Evolutionary conservation across 2,329 filamentous ascomycete species (phyloP), one percentile per base, ranked within the genome.

Genomic region (Verticillium klebahnii): DNA sequence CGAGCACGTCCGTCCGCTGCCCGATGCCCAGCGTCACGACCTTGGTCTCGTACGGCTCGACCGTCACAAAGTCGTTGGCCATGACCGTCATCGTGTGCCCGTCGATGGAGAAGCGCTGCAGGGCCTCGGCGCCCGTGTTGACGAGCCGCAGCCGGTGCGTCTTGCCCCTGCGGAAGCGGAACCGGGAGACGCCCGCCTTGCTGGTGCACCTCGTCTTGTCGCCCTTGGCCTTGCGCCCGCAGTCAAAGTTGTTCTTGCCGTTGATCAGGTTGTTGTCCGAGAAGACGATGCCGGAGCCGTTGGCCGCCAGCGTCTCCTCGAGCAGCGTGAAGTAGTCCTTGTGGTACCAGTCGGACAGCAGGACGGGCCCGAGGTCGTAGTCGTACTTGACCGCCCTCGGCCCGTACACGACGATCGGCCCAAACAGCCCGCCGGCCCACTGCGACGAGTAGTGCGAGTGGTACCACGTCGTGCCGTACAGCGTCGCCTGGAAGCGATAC

Each of bases 291-390:
- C 34, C 34, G 9, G 34, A 36, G 34, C 34, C 34, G 34, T 36
- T 36, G 9, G 34, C 34, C 34, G 34, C 34, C 67, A 67, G 64
- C 34, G 86, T 87, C 54, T 92, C 84, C 60, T 89, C 76, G 56
- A 87, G 80, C 31, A 75, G 82, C 67, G 88, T 85, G 45, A 85
- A 85, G 85, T 85, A 88, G 71, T 87, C 82, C 19, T 83, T 87
- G 52, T 81, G 76, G 70, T 82, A 83, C 77, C 81, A 86, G 65
- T 87, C 85, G 8, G 76, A 78, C 50, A 87, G 74, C 6, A 79
- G 77, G 6, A 83, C 78, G 6, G 66, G 61, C 1, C 88, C 88
- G 0, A 89, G 75, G 67, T 91, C 88, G 52, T 82, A 78, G 64
- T 91, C 86, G 67, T 88, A 89, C 54, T 67, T 65, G 39, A 62